phyloP scores from a whole-genome alignment of 2,329 filamentous ascomycete species.

The Colletotrichum sp. region DNA sequence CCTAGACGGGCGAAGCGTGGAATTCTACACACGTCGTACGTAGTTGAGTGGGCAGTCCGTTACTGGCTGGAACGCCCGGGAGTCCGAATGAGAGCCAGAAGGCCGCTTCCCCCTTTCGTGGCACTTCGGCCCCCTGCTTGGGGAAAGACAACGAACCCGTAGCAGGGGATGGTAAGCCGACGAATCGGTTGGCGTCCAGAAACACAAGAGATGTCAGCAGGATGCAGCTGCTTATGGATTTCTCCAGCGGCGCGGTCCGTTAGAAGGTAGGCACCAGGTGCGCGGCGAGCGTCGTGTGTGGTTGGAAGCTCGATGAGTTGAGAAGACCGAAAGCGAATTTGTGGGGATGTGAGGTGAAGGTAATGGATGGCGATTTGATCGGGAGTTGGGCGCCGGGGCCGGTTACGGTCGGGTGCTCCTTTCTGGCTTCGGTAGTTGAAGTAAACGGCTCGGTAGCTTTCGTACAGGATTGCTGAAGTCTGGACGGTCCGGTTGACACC shows the following conservation, averaged over 20 bases:
- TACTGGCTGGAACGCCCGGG: neutral
- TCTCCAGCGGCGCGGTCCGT: neutral
- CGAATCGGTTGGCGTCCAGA: neutral
- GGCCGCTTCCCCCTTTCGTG: neutral
- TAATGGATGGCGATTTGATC: neutral
- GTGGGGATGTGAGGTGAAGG: neutral
- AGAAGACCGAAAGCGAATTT: slow-evolving; percentile 18
- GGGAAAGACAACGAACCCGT: neutral
- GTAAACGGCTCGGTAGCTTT: neutral
- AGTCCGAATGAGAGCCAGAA: neutral
- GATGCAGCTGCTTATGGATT: neutral
- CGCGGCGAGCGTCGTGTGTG: neutral
- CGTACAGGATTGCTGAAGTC: neutral
- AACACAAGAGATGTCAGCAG: neutral
- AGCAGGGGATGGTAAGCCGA: neutral
- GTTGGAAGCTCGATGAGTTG: neutral
- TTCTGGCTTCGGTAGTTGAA: neutral
- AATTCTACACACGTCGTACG: neutral
- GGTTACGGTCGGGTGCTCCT: neutral
- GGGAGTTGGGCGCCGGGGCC: neutral
- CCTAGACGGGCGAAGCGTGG: neutral
- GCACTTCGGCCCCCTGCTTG: neutral
- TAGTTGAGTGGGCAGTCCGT: neutral
- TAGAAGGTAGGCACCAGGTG: neutral
- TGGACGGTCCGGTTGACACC: neutral